Conservation (phyloP, 495 filamentous ascomycete genomes). For the Tetracladium marchalianum region DNA sequence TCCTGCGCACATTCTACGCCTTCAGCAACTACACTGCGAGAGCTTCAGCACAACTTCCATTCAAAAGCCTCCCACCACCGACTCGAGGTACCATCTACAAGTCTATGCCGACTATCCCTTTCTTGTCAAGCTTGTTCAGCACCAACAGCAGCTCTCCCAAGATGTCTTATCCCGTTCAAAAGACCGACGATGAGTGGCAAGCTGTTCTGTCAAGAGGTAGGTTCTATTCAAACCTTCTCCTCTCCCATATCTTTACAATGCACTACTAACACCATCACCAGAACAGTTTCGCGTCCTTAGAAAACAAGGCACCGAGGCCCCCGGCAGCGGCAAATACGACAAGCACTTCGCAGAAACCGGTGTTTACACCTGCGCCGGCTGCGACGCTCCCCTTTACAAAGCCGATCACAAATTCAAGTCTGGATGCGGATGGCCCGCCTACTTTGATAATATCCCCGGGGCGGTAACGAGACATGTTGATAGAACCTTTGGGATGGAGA, state of each 20-base stretch:
- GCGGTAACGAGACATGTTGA: constrained; percentile 78
- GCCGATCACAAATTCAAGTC: constrained; percentile 90
- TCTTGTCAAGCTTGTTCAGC: constrained; percentile 71
- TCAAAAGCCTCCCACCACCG: constrained; percentile 11
- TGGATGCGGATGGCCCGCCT: constrained; percentile 95
- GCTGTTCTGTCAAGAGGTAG: constrained; percentile 69
- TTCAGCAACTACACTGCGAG: constrained; percentile 18
- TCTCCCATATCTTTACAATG: neutral
- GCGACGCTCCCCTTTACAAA: constrained; percentile 79
- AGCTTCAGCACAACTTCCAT: constrained; percentile 7
- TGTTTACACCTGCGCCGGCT: constrained; percentile 78
- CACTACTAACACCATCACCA: constrained; percentile 25
- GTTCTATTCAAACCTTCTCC: neutral
- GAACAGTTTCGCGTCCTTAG: constrained; percentile 93
- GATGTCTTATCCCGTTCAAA: constrained; percentile 75
- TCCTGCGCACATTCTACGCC: constrained; percentile 19
- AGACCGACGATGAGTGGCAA: constrained; percentile 77
- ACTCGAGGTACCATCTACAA: constrained; percentile 14
- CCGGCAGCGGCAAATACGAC: constrained; percentile 74
- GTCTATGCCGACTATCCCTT: constrained; percentile 49
- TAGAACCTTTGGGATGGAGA: constrained; percentile 64
- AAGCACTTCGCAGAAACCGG: constrained; percentile 68
- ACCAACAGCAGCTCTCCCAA: constrained; percentile 31
- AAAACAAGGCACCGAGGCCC: constrained; percentile 79
- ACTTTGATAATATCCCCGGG: constrained; percentile 86